phyloP scores from a whole-genome alignment of 2,329 filamentous ascomycete species.

The Fusarium nematophilum region DNA sequence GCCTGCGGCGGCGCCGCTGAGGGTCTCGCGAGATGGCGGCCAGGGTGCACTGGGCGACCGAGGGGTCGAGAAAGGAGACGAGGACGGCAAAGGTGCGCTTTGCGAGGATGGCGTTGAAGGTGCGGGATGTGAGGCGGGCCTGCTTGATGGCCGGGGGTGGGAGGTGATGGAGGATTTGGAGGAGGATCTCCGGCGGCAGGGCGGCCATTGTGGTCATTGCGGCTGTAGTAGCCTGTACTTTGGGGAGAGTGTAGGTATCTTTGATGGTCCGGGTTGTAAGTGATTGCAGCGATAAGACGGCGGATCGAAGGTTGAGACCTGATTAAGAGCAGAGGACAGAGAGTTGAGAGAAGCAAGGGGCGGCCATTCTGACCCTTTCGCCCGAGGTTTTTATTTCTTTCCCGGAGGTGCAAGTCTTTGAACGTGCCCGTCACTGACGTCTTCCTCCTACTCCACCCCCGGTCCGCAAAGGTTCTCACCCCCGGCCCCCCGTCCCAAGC shows the following conservation, averaged over 20 bases:
- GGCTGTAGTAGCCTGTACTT: constrained; percentile 4
- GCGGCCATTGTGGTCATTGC: constrained; percentile 42
- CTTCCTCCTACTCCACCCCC: constrained; percentile 9
- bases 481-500: background rate
- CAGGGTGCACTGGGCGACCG: constrained; percentile 40
- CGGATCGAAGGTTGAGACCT: no score
- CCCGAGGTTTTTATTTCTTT: constrained; percentile 7
- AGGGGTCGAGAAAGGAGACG: constrained; percentile 46
- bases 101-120: constrained; percentile 48
- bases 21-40: constrained; percentile 37
- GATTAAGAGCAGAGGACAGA: background rate
- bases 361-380: background rate
- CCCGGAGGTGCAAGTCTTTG: constrained; percentile 11
- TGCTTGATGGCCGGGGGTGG: constrained; percentile 35
- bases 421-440: constrained; percentile 21
- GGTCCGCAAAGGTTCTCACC: constrained; percentile 35
- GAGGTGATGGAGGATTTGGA: constrained; percentile 44
- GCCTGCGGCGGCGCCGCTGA: constrained; percentile 31
- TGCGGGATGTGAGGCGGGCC: constrained; percentile 47
- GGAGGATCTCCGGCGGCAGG: constrained; percentile 48
- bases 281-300: no score
- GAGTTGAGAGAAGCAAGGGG: background rate
- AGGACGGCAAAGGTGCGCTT: constrained; percentile 44
- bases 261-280: background rate
- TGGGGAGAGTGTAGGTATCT: background rate